Conservation (phyloP, 805 yeast genomes). For the Sporopachydermia quercuum region DNA sequence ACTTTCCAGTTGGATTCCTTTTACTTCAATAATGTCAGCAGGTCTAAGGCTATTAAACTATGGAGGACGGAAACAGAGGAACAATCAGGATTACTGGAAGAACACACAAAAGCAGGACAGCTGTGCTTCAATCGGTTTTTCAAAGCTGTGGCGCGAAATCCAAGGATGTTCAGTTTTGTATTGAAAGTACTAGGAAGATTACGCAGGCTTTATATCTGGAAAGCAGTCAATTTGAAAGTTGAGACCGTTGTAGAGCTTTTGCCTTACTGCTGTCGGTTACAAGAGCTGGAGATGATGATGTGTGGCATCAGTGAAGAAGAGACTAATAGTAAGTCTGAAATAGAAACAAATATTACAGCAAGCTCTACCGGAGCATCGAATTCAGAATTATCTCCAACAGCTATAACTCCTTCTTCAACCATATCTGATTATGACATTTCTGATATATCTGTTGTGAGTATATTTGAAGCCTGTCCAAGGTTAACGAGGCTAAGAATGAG, state of each 20-base stretch:
- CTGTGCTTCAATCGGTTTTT: slow-evolving; percentile 1
- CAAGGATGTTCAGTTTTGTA: background rate
- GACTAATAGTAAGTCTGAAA: no score
- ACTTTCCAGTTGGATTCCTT: background rate
- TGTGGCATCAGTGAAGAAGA: background rate
- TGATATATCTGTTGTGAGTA: background rate
- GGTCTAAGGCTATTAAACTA: background rate
- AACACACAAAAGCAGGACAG: background rate
- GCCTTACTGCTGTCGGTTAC: background rate
- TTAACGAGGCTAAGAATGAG: background rate
- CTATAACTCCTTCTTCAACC: no score
- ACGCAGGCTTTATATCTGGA: background rate
- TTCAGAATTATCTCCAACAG: no score
- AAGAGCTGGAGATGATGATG: background rate
- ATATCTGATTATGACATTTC: background rate
- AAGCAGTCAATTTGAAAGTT: background rate
- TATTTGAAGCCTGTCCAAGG: background rate
- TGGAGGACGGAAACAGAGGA: background rate
- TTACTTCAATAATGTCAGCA: background rate
- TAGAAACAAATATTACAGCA: no score
- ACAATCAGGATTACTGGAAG: background rate
- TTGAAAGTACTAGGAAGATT: background rate
- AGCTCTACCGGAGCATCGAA: no score
- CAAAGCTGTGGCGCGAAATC: background rate
- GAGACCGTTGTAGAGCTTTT: background rate